Conservation (phyloP, 441 rosid genomes). For the Pelargonium fulgidum region DNA sequence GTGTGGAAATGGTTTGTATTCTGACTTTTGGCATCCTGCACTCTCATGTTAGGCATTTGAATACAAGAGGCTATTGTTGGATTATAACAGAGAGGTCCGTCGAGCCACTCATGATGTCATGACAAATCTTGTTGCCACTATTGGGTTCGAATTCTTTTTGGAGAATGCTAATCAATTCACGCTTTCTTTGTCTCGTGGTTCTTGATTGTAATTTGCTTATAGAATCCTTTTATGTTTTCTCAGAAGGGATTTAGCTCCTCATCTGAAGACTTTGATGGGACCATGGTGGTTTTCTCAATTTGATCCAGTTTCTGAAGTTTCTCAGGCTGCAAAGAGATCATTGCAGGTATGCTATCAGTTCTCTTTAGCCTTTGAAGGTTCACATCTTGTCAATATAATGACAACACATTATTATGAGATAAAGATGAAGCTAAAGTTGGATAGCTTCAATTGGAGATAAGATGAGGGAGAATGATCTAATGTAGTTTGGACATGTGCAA, state of each 20-base stretch:
- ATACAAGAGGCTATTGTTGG: slow-evolving; percentile 81
- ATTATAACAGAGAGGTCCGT: slow-evolving; percentile 91
- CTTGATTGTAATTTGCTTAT: slow-evolving; percentile 13
- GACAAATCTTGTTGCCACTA: slow-evolving; percentile 59
- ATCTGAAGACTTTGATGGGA: slow-evolving; percentile 83
- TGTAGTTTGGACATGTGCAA: background rate
- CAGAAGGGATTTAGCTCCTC: slow-evolving; percentile 93
- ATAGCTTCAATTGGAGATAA: background rate
- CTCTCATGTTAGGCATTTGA: slow-evolving; percentile 61
- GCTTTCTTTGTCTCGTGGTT: slow-evolving; percentile 9
- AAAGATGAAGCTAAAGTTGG: background rate
- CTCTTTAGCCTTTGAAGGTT: slow-evolving; percentile 8
- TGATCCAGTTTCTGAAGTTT: slow-evolving; percentile 79
- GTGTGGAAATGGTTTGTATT: slow-evolving; percentile 1
- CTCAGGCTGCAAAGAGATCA: slow-evolving; percentile 79
- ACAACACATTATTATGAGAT: too few species aligned
- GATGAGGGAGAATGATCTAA: background rate
- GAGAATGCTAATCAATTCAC: background rate
- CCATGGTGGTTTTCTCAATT: slow-evolving; percentile 99
- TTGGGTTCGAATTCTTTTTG: slow-evolving; percentile 51
- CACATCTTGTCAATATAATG: background rate
- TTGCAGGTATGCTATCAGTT: slow-evolving; percentile 53
- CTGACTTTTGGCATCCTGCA: slow-evolving; percentile 17
- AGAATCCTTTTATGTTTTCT: slow-evolving; percentile 23
- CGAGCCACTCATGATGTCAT: slow-evolving; percentile 84